Evolutionary conservation across 75 land plant species (phyloP).

Genomic region (Picea sitchensis): DNA sequence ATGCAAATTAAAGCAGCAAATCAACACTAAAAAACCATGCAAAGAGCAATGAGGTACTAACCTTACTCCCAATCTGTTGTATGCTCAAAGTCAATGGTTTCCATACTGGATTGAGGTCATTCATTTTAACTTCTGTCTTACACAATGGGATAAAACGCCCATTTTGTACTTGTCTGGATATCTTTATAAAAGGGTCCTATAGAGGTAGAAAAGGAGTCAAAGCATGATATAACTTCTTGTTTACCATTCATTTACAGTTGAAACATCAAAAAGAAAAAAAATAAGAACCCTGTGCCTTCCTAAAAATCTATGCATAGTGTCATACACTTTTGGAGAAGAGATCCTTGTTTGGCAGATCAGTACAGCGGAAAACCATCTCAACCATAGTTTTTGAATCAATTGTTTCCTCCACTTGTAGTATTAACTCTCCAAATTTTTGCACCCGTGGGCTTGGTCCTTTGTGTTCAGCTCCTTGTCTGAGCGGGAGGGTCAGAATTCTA

Average conservation of each 20-base stretch:
- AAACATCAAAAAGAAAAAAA: constrained; percentile 1
- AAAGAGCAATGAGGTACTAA: constrained; percentile 2
- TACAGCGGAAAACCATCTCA: constrained; percentile 58
- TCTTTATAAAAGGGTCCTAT: constrained; percentile 86
- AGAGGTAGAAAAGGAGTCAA: constrained; percentile 1
- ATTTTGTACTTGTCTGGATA: constrained; percentile 54
- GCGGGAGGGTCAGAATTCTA: constrained; percentile 32
- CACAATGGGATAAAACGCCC: constrained; percentile 54
- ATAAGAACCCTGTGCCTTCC: background rate
- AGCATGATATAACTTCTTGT: background rate
- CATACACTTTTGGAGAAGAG: constrained; percentile 85
- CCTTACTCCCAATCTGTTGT: constrained; percentile 69
- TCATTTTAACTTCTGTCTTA: constrained; percentile 79
- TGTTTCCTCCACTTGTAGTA: constrained; percentile 79
- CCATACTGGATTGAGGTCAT: constrained; percentile 80
- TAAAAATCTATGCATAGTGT: background rate
- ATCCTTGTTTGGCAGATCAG: constrained; percentile 66
- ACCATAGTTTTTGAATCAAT: constrained; percentile 53
- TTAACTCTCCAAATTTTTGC: constrained; percentile 45
- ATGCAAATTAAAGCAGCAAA: background rate
- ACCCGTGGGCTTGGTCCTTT: background rate
- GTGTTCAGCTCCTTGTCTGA: constrained; percentile 24
- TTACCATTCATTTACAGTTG: background rate
- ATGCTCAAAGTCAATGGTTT: constrained; percentile 54
- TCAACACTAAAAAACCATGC: background rate